Base-by-base conservation (phyloP, 1,284 basidiomycete species). In the Ceratobasidium sp. region DNA sequence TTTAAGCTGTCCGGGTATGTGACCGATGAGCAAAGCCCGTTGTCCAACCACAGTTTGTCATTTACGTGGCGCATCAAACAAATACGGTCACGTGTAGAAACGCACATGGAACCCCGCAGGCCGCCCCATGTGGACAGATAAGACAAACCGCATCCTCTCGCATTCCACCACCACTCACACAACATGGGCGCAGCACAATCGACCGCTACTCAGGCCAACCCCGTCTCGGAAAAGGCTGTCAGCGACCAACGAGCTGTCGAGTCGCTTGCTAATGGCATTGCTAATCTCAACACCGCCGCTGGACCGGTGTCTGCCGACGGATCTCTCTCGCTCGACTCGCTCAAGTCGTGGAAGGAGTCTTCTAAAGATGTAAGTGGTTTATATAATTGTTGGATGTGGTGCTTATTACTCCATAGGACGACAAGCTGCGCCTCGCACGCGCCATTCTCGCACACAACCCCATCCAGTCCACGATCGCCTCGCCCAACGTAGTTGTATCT, bases 391-490 rank as follows among this genome's bases (percentile, higher is more conserved):
- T 69, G 6, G 55, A 17, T 7, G 17, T 38, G 27, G 6, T 22
- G 43, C 55, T 58, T 8, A 49, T 22, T 20, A 7, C 25, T 20
- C 25, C 38, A 32, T 22, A 73, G 78, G 75, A 78, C 65, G 84
- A 90, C 15, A 91, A 91, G 77, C 82, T 88, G 10, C 83, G 86
- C 74, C 86, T 97, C 38, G 90, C 93, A 6, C 88, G 92, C 71
- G 90, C 92, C 17, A 86, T 96, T 71, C 83, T 98, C 32, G 82
- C 86, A 73, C 91, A 96, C 75, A 82, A 84, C 47, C 84, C 93
- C 78, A 87, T 95, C 70, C 82, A 84, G 68, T 78, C 83, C 17
- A 83, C 89, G 1, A 84, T 98, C 56, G 82, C 84, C 52, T 86
- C 85, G 40, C 89, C 93, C 62, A 75, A 83, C 10, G 86, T 91